Conservation (phyloP, 2,329 filamentous ascomycete species). For the Aspergillus sp. region DNA sequence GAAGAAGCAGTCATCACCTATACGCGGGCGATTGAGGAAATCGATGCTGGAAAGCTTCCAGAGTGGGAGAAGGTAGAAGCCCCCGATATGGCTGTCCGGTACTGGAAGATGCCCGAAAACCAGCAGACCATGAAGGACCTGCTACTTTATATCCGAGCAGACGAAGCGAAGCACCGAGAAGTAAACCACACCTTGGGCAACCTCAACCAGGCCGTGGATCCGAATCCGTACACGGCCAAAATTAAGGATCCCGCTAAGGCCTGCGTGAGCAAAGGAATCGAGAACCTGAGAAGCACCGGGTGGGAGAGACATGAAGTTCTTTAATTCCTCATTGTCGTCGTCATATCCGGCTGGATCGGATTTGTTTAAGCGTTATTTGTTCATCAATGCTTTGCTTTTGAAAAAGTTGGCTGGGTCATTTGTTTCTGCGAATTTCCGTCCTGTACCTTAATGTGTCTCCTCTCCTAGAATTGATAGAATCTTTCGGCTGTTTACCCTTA, state of each 20-base stretch:
- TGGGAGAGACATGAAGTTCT: conserved; percentile 83
- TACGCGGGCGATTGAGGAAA: conserved; percentile 78
- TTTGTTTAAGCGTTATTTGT: too few relatives aligned
- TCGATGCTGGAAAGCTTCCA: conserved; percentile 78
- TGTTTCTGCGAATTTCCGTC: too few relatives aligned
- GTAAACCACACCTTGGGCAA: conserved; percentile 95
- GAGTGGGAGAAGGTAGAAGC: conserved; percentile 74
- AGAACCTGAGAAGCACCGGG: conserved; percentile 62
- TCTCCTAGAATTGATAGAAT: too few relatives aligned
- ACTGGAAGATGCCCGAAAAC: conserved; percentile 91
- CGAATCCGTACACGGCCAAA: conserved; percentile 83
- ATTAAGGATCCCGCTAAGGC: conserved; percentile 66
- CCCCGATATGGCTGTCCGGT: conserved; percentile 83
- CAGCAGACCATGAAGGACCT: conserved; percentile 79
- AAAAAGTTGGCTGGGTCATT: too few relatives aligned
- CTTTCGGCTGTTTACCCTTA: too few relatives aligned
- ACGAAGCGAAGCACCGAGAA: conserved; percentile 84
- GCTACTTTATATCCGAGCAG: conserved; percentile 82
- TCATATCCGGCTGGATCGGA: too few relatives aligned
- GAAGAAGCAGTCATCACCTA: conserved; percentile 97
- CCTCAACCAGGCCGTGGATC: conserved; percentile 76
- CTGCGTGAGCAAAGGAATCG: conserved; percentile 66
- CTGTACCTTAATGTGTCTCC: too few relatives aligned
- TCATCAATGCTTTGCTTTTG: too few relatives aligned
- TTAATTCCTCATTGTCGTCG: conserved; percentile 16